Evolutionary conservation across 768 basidiomycete genomes (phyloP).

Genomic region (Tylopilus vinaceipallidus): DNA sequence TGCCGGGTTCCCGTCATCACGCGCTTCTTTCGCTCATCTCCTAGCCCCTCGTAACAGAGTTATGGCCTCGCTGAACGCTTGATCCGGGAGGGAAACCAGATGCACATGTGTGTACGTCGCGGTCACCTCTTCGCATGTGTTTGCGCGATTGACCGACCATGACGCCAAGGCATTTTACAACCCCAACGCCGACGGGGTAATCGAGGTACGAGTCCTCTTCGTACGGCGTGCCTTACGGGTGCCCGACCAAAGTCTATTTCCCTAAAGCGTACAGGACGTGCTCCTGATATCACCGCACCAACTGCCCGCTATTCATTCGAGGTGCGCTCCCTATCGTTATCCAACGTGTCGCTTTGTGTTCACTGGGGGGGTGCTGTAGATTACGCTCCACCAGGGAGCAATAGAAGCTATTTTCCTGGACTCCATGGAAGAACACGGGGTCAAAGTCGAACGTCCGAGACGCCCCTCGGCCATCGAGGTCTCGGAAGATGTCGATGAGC

Average conservation of each 20-base stretch:
- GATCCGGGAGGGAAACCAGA: conserved; percentile 60
- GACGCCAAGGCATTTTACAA: conserved; percentile 67
- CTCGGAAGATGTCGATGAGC: conserved; percentile 36
- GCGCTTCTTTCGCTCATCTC: neutral
- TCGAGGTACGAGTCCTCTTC: conserved; percentile 44
- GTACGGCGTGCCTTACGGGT: neutral
- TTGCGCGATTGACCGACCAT: neutral
- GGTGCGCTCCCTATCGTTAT: conserved; percentile 32
- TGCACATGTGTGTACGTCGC: conserved; percentile 66
- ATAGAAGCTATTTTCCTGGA: conserved; percentile 44
- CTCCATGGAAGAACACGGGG: conserved; percentile 32
- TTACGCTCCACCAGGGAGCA: conserved; percentile 40
- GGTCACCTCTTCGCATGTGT: neutral
- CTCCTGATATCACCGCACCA: conserved; percentile 58
- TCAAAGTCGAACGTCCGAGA: conserved; percentile 37
- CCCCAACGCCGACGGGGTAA: conserved; percentile 55
- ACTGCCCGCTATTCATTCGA: conserved; percentile 72
- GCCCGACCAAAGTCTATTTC: neutral
- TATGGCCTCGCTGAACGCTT: conserved; percentile 72
- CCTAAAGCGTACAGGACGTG: conserved; percentile 57
- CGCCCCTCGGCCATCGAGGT: conserved; percentile 32
- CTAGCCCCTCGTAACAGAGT: conserved; percentile 61
- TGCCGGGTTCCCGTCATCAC: neutral
- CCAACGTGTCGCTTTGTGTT: neutral
- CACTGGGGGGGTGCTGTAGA: conserved; percentile 24